These are phyloP conservation scores for Saccharomyces hybrid DNA, from an alignment of 1,139 yeast species.

Conservation along the genomic window DNA sequence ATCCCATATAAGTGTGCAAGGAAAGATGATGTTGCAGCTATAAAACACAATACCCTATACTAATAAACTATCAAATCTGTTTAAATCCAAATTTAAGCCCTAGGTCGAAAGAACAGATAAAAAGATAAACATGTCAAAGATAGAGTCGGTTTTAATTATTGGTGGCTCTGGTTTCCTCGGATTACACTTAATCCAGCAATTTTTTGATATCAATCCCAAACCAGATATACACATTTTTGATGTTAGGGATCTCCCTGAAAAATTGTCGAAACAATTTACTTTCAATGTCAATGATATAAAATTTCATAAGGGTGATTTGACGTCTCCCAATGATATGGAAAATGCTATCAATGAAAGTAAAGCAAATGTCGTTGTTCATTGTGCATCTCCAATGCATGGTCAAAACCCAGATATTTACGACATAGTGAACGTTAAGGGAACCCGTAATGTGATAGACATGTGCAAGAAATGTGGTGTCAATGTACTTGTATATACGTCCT, in stretches of 20 bases:
- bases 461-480: slow-evolving; percentile 47
- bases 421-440: slow-evolving; percentile 88
- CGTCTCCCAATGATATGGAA: slow-evolving; percentile 61
- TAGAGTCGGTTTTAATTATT: slow-evolving; percentile 65
- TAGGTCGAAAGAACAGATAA: background rate
- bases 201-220: slow-evolving; percentile 56
- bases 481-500: slow-evolving; percentile 87
- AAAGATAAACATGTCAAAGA: slow-evolving; percentile 13
- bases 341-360: slow-evolving; percentile 51
- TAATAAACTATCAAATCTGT: background rate
- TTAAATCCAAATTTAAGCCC: background rate
- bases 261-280: slow-evolving; percentile 62
- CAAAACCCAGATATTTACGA: slow-evolving; percentile 70
- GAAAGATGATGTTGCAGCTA: background rate
- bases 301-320: slow-evolving; percentile 77
- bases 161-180: slow-evolving; percentile 98
- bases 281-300: slow-evolving; percentile 52
- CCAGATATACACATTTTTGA: slow-evolving; percentile 83
- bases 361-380: slow-evolving; percentile 82
- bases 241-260: slow-evolving; percentile 75
- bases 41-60: background rate
- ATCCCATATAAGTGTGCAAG: background rate
- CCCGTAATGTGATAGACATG: slow-evolving; percentile 62
- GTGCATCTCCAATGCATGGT: slow-evolving; percentile 96
- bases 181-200: slow-evolving; percentile 80